A percentile compares a stretch with the other conserved stretches of the same genome.
Evolutionary conservation across 2,329 filamentous ascomycete species (phyloP).

Genomic region (Apiospora pterosperma): DNA sequence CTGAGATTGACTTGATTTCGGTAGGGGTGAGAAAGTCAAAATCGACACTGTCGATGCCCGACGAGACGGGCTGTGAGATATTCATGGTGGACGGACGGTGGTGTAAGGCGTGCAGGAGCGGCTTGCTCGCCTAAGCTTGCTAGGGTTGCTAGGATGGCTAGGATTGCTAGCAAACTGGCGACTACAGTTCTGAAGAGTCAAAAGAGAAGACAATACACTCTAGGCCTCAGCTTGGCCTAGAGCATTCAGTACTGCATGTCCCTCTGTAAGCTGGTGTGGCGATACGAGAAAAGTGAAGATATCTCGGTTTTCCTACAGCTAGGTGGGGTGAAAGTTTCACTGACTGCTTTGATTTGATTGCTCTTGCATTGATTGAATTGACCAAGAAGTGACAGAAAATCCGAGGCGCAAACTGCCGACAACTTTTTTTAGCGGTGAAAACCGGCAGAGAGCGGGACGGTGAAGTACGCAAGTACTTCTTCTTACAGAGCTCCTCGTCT

Average conservation of each 20-base stretch:
- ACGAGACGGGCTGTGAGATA: constrained; percentile 77
- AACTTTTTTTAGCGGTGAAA: constrained; percentile 46
- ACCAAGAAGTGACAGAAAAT: not conserved
- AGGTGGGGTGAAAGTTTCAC: constrained; percentile 6
- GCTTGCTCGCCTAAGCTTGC: not conserved
- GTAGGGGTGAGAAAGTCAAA: constrained; percentile 80
- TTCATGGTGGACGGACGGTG: constrained; percentile 48
- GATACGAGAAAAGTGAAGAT: not conserved
- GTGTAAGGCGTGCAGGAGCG: not conserved
- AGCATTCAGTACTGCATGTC: constrained; percentile 8
- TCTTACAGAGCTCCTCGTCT: not conserved
- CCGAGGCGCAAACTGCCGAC: not conserved
- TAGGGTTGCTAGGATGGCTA: not conserved
- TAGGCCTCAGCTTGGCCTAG: constrained; percentile 8
- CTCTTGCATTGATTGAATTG: not conserved
- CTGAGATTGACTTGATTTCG: constrained; percentile 86
- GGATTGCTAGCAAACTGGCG: not conserved
- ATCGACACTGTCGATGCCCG: constrained; percentile 80
- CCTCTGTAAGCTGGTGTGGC: not conserved
- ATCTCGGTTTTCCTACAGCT: not conserved
- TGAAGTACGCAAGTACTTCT: too few species aligned
- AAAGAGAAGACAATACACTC: not conserved
- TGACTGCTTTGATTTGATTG: not conserved
- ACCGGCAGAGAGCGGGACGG: constrained; percentile 31
- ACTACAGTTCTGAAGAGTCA: not conserved